Conservation (phyloP, 495 filamentous ascomycete genomes). For the Podospora sp. region DNA sequence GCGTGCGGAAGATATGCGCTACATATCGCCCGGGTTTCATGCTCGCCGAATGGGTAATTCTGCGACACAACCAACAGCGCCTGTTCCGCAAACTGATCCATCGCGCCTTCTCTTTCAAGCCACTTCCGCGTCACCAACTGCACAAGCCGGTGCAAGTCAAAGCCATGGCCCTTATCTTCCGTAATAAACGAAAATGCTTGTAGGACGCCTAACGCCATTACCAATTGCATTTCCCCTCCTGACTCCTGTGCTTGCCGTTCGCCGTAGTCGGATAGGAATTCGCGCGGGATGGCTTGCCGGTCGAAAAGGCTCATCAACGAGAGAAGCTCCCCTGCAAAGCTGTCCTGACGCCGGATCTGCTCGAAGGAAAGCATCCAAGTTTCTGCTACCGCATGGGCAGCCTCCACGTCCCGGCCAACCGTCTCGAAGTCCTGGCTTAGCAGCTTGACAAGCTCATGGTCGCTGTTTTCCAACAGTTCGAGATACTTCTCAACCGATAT, state of each 20-base stretch:
- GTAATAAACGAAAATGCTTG: constrained; percentile 44
- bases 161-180: constrained; percentile 27
- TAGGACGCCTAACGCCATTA: constrained; percentile 38
- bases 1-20: constrained; percentile 42
- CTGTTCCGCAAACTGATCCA: constrained; percentile 33
- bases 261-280: too few relatives aligned
- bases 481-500: constrained; percentile 40
- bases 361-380: constrained; percentile 43
- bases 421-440: constrained; percentile 26
- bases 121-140: constrained; percentile 48
- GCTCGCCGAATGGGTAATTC: constrained; percentile 38
- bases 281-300: constrained; percentile 42
- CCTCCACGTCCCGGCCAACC: constrained; percentile 29
- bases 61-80: constrained; percentile 35
- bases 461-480: constrained; percentile 30
- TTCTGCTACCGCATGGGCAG: constrained; percentile 31
- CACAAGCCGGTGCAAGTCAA: constrained; percentile 49
- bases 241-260: neutral
- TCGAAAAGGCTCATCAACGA: constrained; percentile 48
- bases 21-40: constrained; percentile 43
- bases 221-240: constrained; percentile 28
- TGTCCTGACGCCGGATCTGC: constrained; percentile 38
- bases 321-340: constrained; percentile 44
- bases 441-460: constrained; percentile 29
- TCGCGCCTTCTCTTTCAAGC: constrained; percentile 36